Base-by-base conservation (phyloP, 805 yeast species). In the Lachancea lanzarotensis region DNA sequence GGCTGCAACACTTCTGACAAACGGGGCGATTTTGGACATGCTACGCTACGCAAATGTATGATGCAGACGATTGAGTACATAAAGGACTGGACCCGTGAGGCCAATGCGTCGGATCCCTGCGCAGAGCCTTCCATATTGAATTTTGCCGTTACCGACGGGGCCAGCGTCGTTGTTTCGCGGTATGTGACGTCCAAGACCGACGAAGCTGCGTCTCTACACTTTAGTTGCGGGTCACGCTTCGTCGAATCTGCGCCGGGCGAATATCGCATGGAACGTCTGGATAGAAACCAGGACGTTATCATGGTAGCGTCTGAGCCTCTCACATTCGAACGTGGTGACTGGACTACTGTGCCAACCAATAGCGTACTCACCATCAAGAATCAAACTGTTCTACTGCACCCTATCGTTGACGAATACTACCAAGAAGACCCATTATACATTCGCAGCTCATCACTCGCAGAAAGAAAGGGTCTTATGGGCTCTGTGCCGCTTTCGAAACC, bases 261-360 rank as follows among this genome's bases (percentile, higher is more conserved):
- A 57, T 93, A 87, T 69, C 77, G 85, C 56, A 89, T 93, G 96
- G 97, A 93, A 65, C 75, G 98, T 44, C 71, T 86, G 48, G 95
- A 90, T 64, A 74, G 97, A 43, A 84, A 93, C 9, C 97, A 91
- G 64, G 91, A 88, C 63, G 91, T 93, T 15, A 83, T 91, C n/a
- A 84, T 93, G 82, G 93, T 93, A 40, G 96, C 98, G 1, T 84
- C 95, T 15, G 98, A 93, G 60, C 98, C 98, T 0, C 72, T 93
- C 46, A 93, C 98, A 0, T 93, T 93, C 63, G 98, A 93, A 67
- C 71, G 98, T 45, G 91, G 90, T 33, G 98, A 93, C 66, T 93
- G 98, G 98, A 85, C 91, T 42, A 82, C 96, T 3, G 95, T 93
- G 0, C 98, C 98, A 2, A 84, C 98, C 1, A 93, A 93, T 62